Evolutionary conservation across 345 rosid genomes (phyloP).

Genomic region (Kernera saxatilis): DNA sequence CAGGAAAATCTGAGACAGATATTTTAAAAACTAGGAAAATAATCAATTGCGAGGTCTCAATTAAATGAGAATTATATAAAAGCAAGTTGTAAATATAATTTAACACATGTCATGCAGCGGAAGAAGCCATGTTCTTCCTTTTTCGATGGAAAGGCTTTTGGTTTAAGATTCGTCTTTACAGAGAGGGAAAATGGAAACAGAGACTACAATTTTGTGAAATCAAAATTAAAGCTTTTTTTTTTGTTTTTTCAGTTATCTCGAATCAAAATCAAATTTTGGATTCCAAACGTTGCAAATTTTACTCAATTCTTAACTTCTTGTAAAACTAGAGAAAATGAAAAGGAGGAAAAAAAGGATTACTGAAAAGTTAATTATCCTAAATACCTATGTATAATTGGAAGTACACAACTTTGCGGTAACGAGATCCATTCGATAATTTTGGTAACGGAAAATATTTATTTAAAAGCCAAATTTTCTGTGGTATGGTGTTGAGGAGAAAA

Average conservation of each 20-base stretch:
- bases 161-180: conserved; percentile 23
- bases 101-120: conserved; percentile 5
- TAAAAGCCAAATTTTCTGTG: not conserved
- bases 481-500: conserved; percentile 8
- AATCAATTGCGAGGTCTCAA: not conserved
- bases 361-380: not conserved
- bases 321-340: not conserved
- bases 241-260: not conserved
- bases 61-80: not conserved
- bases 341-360: not conserved
- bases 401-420: conserved; percentile 3
- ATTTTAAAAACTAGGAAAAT: not conserved
- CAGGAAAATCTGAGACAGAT: conserved; percentile 40
- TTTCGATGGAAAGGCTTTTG: not conserved
- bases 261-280: conserved; percentile 6
- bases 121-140: conserved; percentile 36
- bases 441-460: not conserved
- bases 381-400: not conserved
- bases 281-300: not conserved
- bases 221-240: not conserved
- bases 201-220: not conserved
- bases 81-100: conserved; percentile 4
- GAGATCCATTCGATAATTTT: not conserved
- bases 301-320: not conserved
- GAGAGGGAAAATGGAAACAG: conserved; percentile 10